A percentile compares a stretch with the other conserved stretches of the same genome.
phyloP scores from a whole-genome alignment of 1,284 basidiomycete species.

The Neolentinus lepideus region DNA sequence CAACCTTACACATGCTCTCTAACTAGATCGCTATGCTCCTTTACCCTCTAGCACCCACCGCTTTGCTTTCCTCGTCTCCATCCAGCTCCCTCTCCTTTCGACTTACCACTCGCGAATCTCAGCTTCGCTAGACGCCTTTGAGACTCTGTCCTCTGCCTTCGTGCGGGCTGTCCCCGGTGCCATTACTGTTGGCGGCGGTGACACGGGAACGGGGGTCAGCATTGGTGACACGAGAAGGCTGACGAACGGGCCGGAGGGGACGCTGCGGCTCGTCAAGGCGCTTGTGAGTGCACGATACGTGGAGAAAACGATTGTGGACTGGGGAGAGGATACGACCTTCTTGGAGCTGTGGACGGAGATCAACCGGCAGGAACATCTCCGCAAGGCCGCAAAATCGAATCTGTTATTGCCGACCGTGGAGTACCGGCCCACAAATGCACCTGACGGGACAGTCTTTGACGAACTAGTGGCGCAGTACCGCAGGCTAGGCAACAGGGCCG shows the following conservation, averaged over 20 bases:
- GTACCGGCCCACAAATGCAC: slow-evolving; percentile 27
- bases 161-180: slow-evolving; percentile 90
- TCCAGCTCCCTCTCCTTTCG: slow-evolving; percentile 83
- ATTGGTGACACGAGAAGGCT: slow-evolving; percentile 52
- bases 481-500: slow-evolving; percentile 59
- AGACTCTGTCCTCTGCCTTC: slow-evolving; percentile 81
- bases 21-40: slow-evolving; percentile 82
- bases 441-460: slow-evolving; percentile 70
- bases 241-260: slow-evolving; percentile 74
- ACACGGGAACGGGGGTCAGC: slow-evolving; percentile 29
- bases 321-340: slow-evolving; percentile 90
- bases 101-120: slow-evolving; percentile 74
- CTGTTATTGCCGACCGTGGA: slow-evolving; percentile 37
- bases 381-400: slow-evolving; percentile 39
- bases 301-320: slow-evolving; percentile 56
- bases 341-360: slow-evolving; percentile 83
- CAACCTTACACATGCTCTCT: not conserved
- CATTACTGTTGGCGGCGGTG: slow-evolving; percentile 42
- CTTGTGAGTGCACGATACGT: slow-evolving; percentile 73
- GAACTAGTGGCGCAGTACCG: slow-evolving; percentile 60
- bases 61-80: slow-evolving; percentile 73
- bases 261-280: slow-evolving; percentile 78
- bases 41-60: slow-evolving; percentile 76
- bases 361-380: slow-evolving; percentile 46
- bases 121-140: slow-evolving; percentile 88